A percentile compares a stretch with the other conserved stretches of the same genome.
phyloP scores from a whole-genome alignment of 164 flowering plant genomes.

The Umbilicus rupestris region DNA sequence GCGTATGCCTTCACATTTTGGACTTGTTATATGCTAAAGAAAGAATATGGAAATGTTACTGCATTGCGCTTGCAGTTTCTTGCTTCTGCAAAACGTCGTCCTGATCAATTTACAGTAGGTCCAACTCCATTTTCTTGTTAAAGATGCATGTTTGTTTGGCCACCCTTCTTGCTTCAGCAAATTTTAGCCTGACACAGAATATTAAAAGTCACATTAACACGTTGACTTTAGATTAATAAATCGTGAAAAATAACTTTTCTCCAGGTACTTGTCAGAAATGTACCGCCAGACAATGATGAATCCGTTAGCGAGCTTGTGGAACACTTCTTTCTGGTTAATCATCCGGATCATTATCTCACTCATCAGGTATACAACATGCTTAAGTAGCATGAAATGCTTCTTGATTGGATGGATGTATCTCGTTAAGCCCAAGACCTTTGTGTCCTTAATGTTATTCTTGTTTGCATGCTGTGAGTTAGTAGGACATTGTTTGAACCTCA shows the following conservation, averaged over 20 bases:
- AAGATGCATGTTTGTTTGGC: not conserved
- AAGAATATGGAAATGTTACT: conserved; percentile 45
- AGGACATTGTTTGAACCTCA: not conserved
- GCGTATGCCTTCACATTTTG: conserved; percentile 59
- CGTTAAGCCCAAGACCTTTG: not conserved
- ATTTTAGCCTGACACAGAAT: not conserved
- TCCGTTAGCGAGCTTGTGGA: conserved; percentile 59
- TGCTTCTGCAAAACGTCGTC: conserved; percentile 47
- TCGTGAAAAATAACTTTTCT: not conserved
- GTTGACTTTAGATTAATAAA: not conserved
- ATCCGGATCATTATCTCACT: conserved; percentile 52
- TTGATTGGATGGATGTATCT: not conserved
- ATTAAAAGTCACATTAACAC: not conserved
- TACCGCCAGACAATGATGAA: conserved; percentile 66
- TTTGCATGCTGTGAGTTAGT: not conserved
- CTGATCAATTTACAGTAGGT: conserved; percentile 66
- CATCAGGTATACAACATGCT: conserved; percentile 41
- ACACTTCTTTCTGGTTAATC: conserved; percentile 65
- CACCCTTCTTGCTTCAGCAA: not conserved
- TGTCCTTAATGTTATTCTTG: not conserved
- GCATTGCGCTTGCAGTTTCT: conserved; percentile 54
- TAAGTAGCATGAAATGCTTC: too few relatives aligned
- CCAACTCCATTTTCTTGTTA: not conserved
- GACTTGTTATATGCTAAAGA: conserved; percentile 49
- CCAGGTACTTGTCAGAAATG: conserved; percentile 61